A percentile compares a stretch with the other conserved stretches of the same genome.
phyloP scores from a whole-genome alignment of 2,329 filamentous ascomycete species.

The Ophiocordyceps camponoti-rufipedis region DNA sequence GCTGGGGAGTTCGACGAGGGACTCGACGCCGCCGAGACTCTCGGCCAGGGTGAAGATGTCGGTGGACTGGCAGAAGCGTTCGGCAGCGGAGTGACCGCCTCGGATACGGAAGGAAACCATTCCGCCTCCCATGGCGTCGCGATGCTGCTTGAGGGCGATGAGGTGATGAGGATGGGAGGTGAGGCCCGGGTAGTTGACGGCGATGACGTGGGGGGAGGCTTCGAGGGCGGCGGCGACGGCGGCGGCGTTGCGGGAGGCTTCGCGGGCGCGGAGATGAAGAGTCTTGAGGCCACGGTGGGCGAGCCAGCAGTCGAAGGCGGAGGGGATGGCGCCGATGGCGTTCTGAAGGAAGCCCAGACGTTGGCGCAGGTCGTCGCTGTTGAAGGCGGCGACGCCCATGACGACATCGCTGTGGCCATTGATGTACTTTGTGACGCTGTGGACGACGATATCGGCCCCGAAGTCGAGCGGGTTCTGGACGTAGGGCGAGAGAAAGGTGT shows the following conservation, averaged over 20 bases:
- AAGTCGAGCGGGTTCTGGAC: conserved; percentile 91
- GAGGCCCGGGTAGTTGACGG: conserved; percentile 91
- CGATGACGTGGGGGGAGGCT: conserved; percentile 60
- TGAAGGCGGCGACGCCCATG: conserved; percentile 95
- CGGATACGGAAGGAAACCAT: conserved; percentile 95
- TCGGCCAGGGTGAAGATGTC: conserved; percentile 88
- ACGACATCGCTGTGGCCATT: conserved; percentile 94
- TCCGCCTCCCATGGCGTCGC: conserved; percentile 82
- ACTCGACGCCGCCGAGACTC: conserved; percentile 82
- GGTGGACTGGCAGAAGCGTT: conserved; percentile 80
- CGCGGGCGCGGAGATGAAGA: conserved; percentile 75
- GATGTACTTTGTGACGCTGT: conserved; percentile 98
- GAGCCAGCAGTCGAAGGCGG: conserved; percentile 93
- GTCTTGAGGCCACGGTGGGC: conserved; percentile 95
- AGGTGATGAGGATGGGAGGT: conserved; percentile 70
- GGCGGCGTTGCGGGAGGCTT: conserved; percentile 68
- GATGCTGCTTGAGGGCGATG: conserved; percentile 81
- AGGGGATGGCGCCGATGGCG: conserved; percentile 88
- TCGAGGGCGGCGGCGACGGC: conserved; percentile 62
- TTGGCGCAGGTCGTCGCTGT: conserved; percentile 59
- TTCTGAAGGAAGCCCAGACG: conserved; percentile 87
- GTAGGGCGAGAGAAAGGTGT: conserved; percentile 94
- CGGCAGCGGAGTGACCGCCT: conserved; percentile 70
- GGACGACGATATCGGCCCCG: conserved; percentile 90
- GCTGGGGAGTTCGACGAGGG: conserved; percentile 75